A percentile compares a stretch with the other conserved stretches of the same genome.
Conservation (phyloP, 2,329 filamentous ascomycete genomes). For the Sordariomycetes sp. region DNA sequence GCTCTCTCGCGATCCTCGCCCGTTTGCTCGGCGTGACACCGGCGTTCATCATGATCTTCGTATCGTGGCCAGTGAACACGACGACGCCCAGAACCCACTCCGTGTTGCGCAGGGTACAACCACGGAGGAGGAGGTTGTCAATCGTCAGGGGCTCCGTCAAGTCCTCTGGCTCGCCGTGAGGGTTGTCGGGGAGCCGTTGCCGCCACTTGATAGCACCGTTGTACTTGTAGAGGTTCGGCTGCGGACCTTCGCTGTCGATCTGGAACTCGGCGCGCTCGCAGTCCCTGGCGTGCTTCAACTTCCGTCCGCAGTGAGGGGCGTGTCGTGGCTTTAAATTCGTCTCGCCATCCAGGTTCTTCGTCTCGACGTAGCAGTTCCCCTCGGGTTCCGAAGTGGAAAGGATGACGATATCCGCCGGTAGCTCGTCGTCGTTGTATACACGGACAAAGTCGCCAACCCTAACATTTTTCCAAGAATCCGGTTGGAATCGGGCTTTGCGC, state of each 20-base stretch:
- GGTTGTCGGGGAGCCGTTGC: slow-evolving; percentile 53
- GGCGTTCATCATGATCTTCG: slow-evolving; percentile 98
- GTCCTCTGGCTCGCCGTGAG: slow-evolving; percentile 48
- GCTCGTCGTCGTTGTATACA: slow-evolving; percentile 89
- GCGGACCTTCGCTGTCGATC: slow-evolving; percentile 82
- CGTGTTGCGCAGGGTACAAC: slow-evolving; percentile 87
- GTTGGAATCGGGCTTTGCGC: slow-evolving; percentile 75
- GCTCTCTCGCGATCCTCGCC: slow-evolving; percentile 75
- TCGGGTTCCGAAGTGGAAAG: slow-evolving; percentile 88
- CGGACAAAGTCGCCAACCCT: slow-evolving; percentile 94
- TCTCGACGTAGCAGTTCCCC: slow-evolving; percentile 93
- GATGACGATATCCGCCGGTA: slow-evolving; percentile 87
- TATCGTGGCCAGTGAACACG: slow-evolving; percentile 82
- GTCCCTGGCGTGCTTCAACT: slow-evolving; percentile 77
- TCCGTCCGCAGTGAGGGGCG: slow-evolving; percentile 72
- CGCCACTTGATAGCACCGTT: slow-evolving; percentile 81
- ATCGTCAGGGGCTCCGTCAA: slow-evolving; percentile 92
- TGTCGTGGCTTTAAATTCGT: slow-evolving; percentile 94
- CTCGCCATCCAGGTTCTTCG: slow-evolving; percentile 94
- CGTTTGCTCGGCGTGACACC: slow-evolving; percentile 92
- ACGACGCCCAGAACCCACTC: slow-evolving; percentile 93
- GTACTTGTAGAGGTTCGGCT: slow-evolving; percentile 92
- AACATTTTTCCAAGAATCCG: slow-evolving; percentile 88
- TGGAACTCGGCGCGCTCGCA: slow-evolving; percentile 81
- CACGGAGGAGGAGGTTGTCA: slow-evolving; percentile 88